Conservation (phyloP, 768 basidiomycete species). For the Lactarius evosmus region DNA sequence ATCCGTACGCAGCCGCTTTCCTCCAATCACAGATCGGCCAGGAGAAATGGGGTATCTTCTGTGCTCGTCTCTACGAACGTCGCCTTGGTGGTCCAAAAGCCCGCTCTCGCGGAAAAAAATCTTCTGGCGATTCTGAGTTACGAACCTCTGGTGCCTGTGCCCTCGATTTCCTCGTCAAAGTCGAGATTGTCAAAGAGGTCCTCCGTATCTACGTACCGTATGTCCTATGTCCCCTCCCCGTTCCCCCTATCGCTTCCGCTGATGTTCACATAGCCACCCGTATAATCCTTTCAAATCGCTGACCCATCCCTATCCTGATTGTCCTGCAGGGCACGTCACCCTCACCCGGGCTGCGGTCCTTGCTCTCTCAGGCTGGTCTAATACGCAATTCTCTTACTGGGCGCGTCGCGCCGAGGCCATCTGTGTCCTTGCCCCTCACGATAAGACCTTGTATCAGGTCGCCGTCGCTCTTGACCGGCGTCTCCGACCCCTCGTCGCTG, state of each 20-base stretch:
- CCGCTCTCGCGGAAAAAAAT: constrained; percentile 33
- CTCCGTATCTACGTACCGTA: constrained; percentile 49
- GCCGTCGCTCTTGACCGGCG: constrained; percentile 42
- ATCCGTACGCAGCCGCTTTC: constrained; percentile 46
- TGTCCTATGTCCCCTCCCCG: constrained; percentile 29
- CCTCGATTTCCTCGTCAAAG: constrained; percentile 52
- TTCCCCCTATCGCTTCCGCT: background rate
- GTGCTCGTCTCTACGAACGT: constrained; percentile 46
- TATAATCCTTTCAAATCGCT: constrained; percentile 52
- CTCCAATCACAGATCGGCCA: constrained; percentile 44
- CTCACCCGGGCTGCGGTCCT: constrained; percentile 49
- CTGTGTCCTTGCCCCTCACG: constrained; percentile 44
- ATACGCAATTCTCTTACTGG: constrained; percentile 54
- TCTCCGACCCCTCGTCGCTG: constrained; percentile 34
- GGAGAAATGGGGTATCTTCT: constrained; percentile 45
- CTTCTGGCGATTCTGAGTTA: constrained; percentile 31
- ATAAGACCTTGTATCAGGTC: constrained; percentile 41
- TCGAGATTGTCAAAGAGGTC: constrained; percentile 50
- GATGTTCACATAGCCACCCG: constrained; percentile 40
- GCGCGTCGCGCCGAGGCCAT: constrained; percentile 50
- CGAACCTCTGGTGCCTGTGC: constrained; percentile 41
- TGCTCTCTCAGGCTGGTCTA: constrained; percentile 50
- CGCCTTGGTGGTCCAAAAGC: constrained; percentile 42
- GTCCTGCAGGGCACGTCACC: constrained; percentile 44
- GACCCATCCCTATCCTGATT: constrained; percentile 39